Base-by-base conservation (phyloP, 2,329 filamentous ascomycete species). In the Aspergillus uvarum region DNA sequence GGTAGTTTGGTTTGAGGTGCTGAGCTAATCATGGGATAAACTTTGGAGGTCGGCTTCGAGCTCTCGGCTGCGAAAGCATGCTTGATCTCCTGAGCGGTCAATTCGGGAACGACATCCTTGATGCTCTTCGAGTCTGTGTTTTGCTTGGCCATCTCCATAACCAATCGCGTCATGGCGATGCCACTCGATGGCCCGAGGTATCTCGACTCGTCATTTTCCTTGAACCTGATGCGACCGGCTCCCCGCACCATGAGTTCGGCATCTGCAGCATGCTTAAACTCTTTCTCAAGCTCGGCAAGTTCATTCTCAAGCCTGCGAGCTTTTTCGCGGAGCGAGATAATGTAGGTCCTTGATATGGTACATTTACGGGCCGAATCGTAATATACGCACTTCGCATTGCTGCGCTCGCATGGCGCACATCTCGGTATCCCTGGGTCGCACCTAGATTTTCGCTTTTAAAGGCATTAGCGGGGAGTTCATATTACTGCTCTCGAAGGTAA, bases 111-210 rank as follows among this genome's bases (percentile, higher is more conserved):
- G 53, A 98, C 87, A 67, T 97, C 92, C 59, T 92, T 92, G 73
- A 98, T 97, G 65, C 89, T 92, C 75, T 92, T 91, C 5, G 92
- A 89, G 70, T 95, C 90, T 26, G 92, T 96, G 70, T 94, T 96
- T 64, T 92, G 89, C 78, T 96, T 98, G 56, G 94, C 94, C 76
- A 96, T 87, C 74, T 97, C 93, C 90, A 99, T 97, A 11, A 99
- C 88, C 67, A 98, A 83, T 31, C 94, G 87, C 12, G 93, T 96
- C 81, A 98, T 96, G 71, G 92, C 91, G 69, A 97, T 96, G 61
- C 94, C 95, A 74, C 94, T 98, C 52, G 93, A 96, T 2, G 95
- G 91, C 0, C 95, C 95, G 2, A 99, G 81, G 73, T 95, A 98
- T 63, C 94, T 90, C 16, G 91, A 88, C 76, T 97, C 94, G 73